Base-by-base conservation (phyloP, 2,329 filamentous ascomycete species). In the Fusarium odoratissimum region DNA sequence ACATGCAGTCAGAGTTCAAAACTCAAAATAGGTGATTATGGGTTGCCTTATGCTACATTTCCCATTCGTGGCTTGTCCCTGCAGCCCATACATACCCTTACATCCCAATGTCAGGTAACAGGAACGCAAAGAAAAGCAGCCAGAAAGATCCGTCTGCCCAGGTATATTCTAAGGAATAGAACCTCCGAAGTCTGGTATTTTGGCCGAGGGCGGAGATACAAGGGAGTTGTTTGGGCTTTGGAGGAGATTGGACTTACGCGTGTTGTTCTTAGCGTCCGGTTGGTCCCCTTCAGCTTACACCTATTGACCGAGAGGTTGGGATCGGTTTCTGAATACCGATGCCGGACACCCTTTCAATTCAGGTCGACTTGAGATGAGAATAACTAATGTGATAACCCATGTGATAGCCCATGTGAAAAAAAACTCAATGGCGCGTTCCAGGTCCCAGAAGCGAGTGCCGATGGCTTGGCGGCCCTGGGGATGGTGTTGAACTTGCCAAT, bases 31-130 rank as follows among this genome's bases (percentile, higher is more conserved):
- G 25, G 17, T 28, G 38, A 33, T 46, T 23, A 41, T 30, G 28
- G 35, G 33, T 41, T 60, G 35, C 40, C 46, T 46, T 45, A 52
- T 51, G 48, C 38, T 25, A 41, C 33, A 46, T 31, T 48, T 54
- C 48, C 37, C 44, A 25, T 55, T 41, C 45, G 64, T 71, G 61
- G 66, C 70, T 73, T 73, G 69, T 38, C 41, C 37, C 67, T 72
- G 69, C 23, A 70, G 62, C 69, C 28, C 45, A 38, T 45, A 44
- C 45, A 38, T 45, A 44, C 52, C 52, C 57, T 54, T 40, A 41
- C 44, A 41, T 41, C 44, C 54, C 51, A 64, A 31, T 64, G 16
- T 45, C 59, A 51, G 54, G 48, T 49, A 30, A 46, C 54, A 68
- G 44, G 44, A 48, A 64, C 52, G 30, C 13, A 35, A 31, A 40